These are phyloP conservation scores for Cladochytrium tenue DNA, from an alignment of 371 early-diverging fungal genomes.

Conservation along the genomic window DNA sequence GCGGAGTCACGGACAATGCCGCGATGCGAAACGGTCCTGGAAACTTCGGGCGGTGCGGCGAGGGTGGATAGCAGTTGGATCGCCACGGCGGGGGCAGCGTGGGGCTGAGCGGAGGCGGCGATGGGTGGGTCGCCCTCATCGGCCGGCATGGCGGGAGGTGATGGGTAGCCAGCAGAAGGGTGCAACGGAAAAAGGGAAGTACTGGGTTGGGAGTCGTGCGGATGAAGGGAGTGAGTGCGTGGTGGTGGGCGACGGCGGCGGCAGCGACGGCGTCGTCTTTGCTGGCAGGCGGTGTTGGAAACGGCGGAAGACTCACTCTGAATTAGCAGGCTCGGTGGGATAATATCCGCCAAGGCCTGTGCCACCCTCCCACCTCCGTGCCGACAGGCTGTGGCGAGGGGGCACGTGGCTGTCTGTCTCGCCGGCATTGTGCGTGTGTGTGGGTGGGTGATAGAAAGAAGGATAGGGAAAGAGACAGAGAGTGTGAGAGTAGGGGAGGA, in stretches of 20 bases:
- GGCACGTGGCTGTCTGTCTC: not conserved
- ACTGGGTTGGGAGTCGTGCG: not conserved
- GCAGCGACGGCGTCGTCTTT: not conserved
- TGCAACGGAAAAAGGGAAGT: not conserved
- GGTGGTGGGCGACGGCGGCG: not conserved
- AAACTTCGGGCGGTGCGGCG: not conserved
- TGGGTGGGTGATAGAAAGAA: not conserved
- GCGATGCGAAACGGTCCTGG: too few species aligned
- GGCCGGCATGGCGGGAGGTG: too few species aligned
- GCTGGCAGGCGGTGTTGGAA: not conserved
- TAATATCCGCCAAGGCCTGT: too few species aligned
- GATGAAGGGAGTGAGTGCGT: not conserved
- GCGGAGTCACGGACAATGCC: too few species aligned
- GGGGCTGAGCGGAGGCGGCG: too few species aligned
- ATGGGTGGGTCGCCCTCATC: too few species aligned
- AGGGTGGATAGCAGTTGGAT: not conserved
- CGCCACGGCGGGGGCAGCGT: not conserved
- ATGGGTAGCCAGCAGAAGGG: not conserved
- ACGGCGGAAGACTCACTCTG: not conserved
- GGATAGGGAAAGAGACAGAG: not conserved
- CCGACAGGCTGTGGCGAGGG: too few species aligned
- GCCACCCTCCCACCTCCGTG: too few species aligned
- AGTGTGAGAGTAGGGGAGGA: not conserved
- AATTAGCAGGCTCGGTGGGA: not conserved
- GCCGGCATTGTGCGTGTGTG: not conserved